phyloP scores from a whole-genome alignment of 2,329 filamentous ascomycete genomes.

The Neospermospora avenae region DNA sequence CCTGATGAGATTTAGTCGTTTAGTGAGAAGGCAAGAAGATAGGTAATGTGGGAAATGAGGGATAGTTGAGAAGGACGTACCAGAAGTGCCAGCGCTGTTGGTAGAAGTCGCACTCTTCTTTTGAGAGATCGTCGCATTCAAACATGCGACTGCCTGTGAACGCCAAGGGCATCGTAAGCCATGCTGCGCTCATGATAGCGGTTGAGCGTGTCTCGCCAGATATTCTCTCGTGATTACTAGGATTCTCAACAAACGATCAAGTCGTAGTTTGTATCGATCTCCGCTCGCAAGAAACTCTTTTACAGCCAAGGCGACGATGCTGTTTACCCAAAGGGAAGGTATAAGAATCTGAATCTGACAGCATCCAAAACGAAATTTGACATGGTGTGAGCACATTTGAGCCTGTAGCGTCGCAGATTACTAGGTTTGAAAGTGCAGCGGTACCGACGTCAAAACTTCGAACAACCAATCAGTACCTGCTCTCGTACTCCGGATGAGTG shows the following conservation, averaged over 20 bases:
- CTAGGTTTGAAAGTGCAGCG: too few relatives aligned
- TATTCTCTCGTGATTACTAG: neutral
- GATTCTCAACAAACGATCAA: neutral
- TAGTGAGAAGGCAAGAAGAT: conserved; percentile 35
- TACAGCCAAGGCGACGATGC: too few relatives aligned
- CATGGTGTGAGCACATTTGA: too few relatives aligned
- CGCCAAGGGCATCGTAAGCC: conserved; percentile 42
- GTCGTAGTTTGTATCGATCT: neutral
- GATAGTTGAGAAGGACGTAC: conserved; percentile 32
- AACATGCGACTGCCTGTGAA: conserved; percentile 39
- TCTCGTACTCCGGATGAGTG: too few relatives aligned
- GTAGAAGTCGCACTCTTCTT: conserved; percentile 46
- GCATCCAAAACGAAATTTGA: too few relatives aligned
- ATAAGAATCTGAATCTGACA: too few relatives aligned
- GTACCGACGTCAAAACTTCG: too few relatives aligned
- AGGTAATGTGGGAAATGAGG: conserved; percentile 28
- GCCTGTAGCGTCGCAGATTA: too few relatives aligned
- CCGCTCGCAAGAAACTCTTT: too few relatives aligned
- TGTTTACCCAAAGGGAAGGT: too few relatives aligned
- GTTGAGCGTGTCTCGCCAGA: neutral
- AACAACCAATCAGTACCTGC: too few relatives aligned
- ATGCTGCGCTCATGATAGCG: conserved; percentile 25
- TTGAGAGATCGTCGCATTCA: conserved; percentile 26
- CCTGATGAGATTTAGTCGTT: neutral
- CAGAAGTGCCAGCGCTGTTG: conserved; percentile 47